A percentile compares a stretch with the other conserved stretches of the same genome.
Evolutionary conservation across 768 basidiomycete genomes (phyloP).

Genomic region (Psilocybe subaeruginosa): DNA sequence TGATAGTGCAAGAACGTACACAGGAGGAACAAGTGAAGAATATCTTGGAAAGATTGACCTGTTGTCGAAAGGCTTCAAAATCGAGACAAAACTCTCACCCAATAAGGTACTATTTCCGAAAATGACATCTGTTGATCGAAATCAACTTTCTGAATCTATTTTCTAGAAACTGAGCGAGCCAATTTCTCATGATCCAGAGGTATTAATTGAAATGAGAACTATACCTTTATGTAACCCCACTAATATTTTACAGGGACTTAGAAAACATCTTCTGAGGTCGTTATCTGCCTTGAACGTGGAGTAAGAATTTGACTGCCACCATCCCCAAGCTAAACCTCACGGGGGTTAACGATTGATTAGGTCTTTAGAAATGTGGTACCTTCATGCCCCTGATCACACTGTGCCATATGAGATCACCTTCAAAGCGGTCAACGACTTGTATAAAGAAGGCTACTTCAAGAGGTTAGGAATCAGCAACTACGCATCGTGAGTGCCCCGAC

Average conservation of each 20-base stretch:
- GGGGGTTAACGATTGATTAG: constrained; percentile 20
- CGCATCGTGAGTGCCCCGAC: constrained; percentile 42
- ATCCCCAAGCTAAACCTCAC: not conserved
- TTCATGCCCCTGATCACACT: constrained; percentile 64
- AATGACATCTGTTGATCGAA: not conserved
- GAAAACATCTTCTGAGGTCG: constrained; percentile 48
- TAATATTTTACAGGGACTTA: constrained; percentile 42
- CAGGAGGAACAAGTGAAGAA: constrained; percentile 57
- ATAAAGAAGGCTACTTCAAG: constrained; percentile 61
- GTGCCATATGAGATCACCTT: constrained; percentile 61
- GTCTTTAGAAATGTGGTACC: constrained; percentile 53
- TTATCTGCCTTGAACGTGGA: constrained; percentile 45
- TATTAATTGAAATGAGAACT: constrained; percentile 2
- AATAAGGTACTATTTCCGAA: constrained; percentile 19
- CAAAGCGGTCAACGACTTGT: constrained; percentile 53
- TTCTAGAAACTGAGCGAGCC: constrained; percentile 8
- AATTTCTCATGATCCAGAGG: constrained; percentile 37
- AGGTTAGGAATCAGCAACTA: constrained; percentile 68
- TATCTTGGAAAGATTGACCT: constrained; percentile 53
- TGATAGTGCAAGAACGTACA: constrained; percentile 57
- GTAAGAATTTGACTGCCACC: constrained; percentile 33
- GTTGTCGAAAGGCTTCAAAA: constrained; percentile 50
- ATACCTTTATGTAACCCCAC: not conserved
- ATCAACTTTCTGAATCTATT: not conserved
- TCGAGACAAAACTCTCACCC: constrained; percentile 67